Conservation (phyloP, 345 rosid genomes). For the Viola odorata region DNA sequence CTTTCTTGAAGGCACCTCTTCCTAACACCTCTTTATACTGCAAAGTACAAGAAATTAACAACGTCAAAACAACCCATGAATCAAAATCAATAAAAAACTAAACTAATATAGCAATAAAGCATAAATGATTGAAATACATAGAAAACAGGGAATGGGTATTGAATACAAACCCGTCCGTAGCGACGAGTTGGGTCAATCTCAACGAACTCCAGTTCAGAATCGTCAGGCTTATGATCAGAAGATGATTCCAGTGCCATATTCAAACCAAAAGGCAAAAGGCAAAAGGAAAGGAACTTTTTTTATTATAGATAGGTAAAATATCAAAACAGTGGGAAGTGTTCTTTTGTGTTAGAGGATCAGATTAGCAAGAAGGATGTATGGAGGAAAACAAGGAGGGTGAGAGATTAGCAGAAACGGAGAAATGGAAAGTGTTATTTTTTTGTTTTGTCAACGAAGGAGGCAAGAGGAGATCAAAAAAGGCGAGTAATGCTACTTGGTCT, state of each 20-base stretch:
- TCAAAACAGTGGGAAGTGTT: too few relatives aligned
- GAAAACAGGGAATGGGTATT: background rate
- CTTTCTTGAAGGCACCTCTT: constrained; percentile 32
- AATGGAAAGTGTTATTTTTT: too few relatives aligned
- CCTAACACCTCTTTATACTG: constrained; percentile 34
- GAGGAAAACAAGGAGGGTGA: too few relatives aligned
- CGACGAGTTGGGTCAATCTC: constrained; percentile 32
- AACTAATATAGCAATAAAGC: background rate
- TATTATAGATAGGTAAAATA: too few relatives aligned
- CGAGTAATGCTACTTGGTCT: too few relatives aligned
- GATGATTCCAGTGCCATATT: constrained; percentile 56
- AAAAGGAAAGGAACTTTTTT: too few relatives aligned
- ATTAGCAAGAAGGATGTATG: too few relatives aligned
- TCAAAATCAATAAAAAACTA: background rate
- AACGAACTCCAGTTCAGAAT: constrained; percentile 38
- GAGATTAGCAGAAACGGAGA: too few relatives aligned
- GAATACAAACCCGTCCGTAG: constrained; percentile 26
- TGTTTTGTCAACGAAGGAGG: too few relatives aligned
- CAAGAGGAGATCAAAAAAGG: too few relatives aligned
- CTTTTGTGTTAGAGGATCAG: too few relatives aligned
- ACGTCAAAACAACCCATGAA: background rate
- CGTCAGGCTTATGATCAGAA: constrained; percentile 55
- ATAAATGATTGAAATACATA: background rate
- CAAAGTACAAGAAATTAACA: constrained; percentile 7
- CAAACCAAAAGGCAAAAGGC: background rate